Evolutionary conservation across 148 eudicot genomes (phyloP).

Genomic region (Polygonum aviculare): DNA sequence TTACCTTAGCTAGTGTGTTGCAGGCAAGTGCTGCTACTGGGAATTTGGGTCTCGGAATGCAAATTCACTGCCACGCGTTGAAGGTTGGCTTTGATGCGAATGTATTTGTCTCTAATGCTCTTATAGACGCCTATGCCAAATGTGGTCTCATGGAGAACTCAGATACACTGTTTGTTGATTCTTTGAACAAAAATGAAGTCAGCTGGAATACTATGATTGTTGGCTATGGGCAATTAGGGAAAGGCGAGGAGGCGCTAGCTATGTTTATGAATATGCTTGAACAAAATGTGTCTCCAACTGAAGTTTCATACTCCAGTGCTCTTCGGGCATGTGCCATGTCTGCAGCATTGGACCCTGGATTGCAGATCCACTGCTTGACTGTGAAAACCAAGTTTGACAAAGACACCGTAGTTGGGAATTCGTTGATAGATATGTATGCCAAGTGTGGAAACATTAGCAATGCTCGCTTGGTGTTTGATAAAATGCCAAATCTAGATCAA

Average conservation of each 20-base stretch:
- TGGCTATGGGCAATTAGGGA: conserved; percentile 57
- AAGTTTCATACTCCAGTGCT: conserved; percentile 75
- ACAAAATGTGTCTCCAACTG: conserved; percentile 39
- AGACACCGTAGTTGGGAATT: conserved; percentile 56
- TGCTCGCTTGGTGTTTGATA: conserved; percentile 61
- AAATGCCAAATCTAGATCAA: conserved; percentile 48
- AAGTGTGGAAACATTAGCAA: conserved; percentile 79
- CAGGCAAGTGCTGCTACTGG: conserved; percentile 58
- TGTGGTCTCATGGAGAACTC: conserved; percentile 66
- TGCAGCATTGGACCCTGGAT: conserved; percentile 60
- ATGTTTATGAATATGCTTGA: conserved; percentile 60
- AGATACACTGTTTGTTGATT: conserved; percentile 40
- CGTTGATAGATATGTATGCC: conserved; percentile 78
- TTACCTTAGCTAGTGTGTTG: conserved; percentile 68
- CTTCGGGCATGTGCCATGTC: conserved; percentile 71
- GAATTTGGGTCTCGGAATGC: conserved; percentile 45
- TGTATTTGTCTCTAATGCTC: conserved; percentile 64
- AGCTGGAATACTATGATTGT: conserved; percentile 89
- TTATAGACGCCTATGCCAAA: conserved; percentile 82
- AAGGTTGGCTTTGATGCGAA: conserved; percentile 59
- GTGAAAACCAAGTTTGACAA: conserved; percentile 51
- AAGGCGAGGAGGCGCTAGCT: conserved; percentile 50
- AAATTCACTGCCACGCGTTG: conserved; percentile 42
- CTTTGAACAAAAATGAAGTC: conserved; percentile 48
- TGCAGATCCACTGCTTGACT: conserved; percentile 62